Evolutionary conservation across 1,284 basidiomycete genomes (phyloP), one percentile per base, ranked within the genome.

Genomic region (Cutaneotrichosporon sp.): DNA sequence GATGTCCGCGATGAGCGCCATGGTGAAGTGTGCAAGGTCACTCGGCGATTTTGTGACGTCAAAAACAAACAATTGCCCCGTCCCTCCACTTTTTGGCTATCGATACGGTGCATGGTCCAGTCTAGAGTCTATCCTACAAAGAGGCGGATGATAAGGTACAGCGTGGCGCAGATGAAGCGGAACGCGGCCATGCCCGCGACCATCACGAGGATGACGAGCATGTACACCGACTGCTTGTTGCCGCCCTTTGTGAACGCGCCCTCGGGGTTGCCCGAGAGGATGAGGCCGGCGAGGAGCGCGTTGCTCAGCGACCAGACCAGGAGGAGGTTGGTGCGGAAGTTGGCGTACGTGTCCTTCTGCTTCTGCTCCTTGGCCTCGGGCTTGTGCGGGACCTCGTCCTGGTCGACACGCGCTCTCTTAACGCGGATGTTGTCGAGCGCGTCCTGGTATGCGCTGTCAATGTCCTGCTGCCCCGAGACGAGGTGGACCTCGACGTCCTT

Each of bases 401-500:
- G 63, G 47, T 75, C 72, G 29, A 73, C 70, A 33, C 71, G 61
- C 7, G 72, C 70, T 22, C 75, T 67, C 59, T 79, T 78, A 52
- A 78, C 63, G 6, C 77, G 66, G 46, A 98, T 83, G 72, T 93
- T 92, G 62, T 87, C 84, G 43, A 97, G 82, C 0, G 94, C 89
- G 68, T 95, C 90, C 74, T 94, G 89, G 75, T 98, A 99, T 24
- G 91, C 87, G 46, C 84, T 86, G 73, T 97, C 92, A 61, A 92
- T 88, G 74, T 95, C 93, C 3, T 89, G 89, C 58, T 90, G 88
- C 56, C 91, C 90, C 0, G 90, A 87, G 3, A 90, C 86, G 69
- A 97, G 85, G 68, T 93, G 90, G 59, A 97, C 89, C 71, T 97
- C 92, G 45, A 98, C 92, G 68, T 90, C 87, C 70, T 89, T 84